Evolutionary conservation across 2,329 filamentous ascomycete species (phyloP).

Genomic region (Arthroderma sp.): DNA sequence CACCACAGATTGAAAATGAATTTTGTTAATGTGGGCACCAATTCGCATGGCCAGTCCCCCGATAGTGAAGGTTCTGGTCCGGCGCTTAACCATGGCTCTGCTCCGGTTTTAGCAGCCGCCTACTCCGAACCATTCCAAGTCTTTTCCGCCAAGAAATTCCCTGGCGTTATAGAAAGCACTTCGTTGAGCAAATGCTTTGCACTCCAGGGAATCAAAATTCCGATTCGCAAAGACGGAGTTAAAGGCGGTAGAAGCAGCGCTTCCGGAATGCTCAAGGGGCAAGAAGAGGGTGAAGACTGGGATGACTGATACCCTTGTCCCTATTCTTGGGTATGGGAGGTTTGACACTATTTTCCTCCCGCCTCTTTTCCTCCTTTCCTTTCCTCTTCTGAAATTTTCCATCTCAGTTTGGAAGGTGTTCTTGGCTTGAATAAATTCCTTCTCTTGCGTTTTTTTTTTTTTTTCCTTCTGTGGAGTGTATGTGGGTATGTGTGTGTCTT

Average conservation of each 20-base stretch:
- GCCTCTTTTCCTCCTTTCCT: too few relatives aligned
- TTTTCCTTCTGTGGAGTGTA: too few relatives aligned
- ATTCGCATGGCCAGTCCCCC: conserved; percentile 11
- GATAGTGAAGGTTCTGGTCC: conserved; percentile 19
- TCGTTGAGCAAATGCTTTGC: conserved; percentile 85
- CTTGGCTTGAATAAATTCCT: too few relatives aligned
- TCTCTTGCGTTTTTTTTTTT: too few relatives aligned
- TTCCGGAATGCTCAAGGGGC: conserved; percentile 33
- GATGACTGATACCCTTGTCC: conserved; percentile 5
- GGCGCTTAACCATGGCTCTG: conserved; percentile 58
- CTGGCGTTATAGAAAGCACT: conserved; percentile 90
- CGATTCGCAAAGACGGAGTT: conserved; percentile 74
- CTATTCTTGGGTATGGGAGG: background rate
- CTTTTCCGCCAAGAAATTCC: conserved; percentile 95
- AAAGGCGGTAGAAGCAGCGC: conserved; percentile 22
- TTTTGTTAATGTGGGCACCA: conserved; percentile 70
- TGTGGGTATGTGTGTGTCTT: too few relatives aligned
- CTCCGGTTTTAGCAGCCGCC: conserved; percentile 68
- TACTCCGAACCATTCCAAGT: conserved; percentile 88
- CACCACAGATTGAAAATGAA: conserved; percentile 48
- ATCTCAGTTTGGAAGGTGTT: too few relatives aligned
- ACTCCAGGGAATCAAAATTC: conserved; percentile 88
- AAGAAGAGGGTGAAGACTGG: conserved; percentile 16
- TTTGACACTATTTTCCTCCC: too few relatives aligned
- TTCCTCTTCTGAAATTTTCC: too few relatives aligned